These are phyloP conservation scores for Williopsis jadinii DNA, from an alignment of 1,139 yeast genomes.

Conservation along the genomic window DNA sequence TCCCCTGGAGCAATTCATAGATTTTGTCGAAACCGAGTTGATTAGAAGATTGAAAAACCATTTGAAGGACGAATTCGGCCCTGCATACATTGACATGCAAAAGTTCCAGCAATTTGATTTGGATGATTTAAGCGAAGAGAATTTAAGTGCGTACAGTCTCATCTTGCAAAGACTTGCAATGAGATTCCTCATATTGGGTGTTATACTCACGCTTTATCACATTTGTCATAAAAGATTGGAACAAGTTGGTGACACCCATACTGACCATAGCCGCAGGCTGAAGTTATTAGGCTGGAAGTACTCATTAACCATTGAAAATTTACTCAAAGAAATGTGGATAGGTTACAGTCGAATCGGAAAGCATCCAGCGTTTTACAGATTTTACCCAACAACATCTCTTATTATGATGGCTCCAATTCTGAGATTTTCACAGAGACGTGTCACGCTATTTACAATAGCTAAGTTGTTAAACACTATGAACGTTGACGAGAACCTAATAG, in stretches of 20 bases:
- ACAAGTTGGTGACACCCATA: constrained; percentile 6
- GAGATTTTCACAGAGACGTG: constrained; percentile 12
- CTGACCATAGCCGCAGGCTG: constrained; percentile 2
- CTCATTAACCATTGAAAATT: constrained; percentile 6
- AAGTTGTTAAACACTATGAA: constrained; percentile 6
- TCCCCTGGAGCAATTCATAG: constrained; percentile 8
- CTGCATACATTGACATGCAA: constrained; percentile 6
- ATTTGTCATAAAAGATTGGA: constrained; percentile 10
- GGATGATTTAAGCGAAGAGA: constrained; percentile 5
- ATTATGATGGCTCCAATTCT: constrained; percentile 11
- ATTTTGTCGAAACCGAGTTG: constrained; percentile 7
- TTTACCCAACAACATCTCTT: constrained; percentile 7
- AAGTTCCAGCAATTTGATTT: constrained; percentile 3
- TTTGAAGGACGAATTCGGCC: constrained; percentile 6
- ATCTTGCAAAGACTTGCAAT: constrained; percentile 6
- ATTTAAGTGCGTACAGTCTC: constrained; percentile 4
- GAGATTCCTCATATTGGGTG: constrained; percentile 6
- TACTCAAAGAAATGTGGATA: constrained; percentile 11
- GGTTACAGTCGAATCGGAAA: constrained; percentile 7
- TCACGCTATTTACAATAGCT: constrained; percentile 7
- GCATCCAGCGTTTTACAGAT: constrained; percentile 7
- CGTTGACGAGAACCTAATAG: constrained; percentile 8
- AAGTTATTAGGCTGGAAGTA: constrained; percentile 12
- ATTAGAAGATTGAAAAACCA: constrained; percentile 7
- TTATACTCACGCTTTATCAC: constrained; percentile 12